These are phyloP conservation scores for Naganishia albida DNA, from an alignment of 1,284 basidiomycete genomes.

Conservation along the genomic window DNA sequence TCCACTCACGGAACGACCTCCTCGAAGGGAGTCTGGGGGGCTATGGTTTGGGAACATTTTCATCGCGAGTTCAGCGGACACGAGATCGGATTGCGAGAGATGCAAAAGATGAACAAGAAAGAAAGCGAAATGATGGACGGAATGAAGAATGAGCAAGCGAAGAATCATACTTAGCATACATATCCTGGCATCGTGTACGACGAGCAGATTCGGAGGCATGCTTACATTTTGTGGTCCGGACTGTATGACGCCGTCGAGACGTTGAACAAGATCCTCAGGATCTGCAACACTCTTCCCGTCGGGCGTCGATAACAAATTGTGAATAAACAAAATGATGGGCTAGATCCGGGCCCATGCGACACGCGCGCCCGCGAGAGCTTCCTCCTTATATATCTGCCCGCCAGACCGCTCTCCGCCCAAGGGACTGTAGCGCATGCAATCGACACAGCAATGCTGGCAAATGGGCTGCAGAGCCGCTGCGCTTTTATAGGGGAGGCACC, in stretches of 20 bases:
- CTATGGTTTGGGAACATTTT: not conserved
- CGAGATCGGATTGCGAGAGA: not conserved
- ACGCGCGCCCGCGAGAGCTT: slow-evolving; percentile 8
- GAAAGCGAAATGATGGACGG: not conserved
- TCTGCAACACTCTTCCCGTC: not conserved
- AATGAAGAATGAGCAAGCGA: not conserved
- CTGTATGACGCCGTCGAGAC: not conserved
- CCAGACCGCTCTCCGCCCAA: not conserved
- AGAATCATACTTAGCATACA: not conserved
- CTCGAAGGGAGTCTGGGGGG: not conserved
- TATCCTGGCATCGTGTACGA: not conserved
- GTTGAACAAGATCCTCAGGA: not conserved
- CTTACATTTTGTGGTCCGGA: not conserved
- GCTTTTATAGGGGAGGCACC: not conserved
- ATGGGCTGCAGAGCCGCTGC: not conserved
- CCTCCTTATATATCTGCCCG: not conserved
- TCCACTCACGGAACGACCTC: slow-evolving; percentile 9
- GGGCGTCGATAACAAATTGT: not conserved
- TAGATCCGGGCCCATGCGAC: not conserved
- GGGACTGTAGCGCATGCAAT: slow-evolving; percentile 4
- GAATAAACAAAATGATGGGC: not conserved
- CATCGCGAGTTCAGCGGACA: not conserved
- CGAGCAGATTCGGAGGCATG: slow-evolving; percentile 4
- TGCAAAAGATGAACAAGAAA: not conserved
- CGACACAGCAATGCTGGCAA: not conserved